A percentile compares a stretch with the other conserved stretches of the same genome.
Evolutionary conservation across 176 grass and related monocot species (phyloP).

Genomic region (Eleusine indica): DNA sequence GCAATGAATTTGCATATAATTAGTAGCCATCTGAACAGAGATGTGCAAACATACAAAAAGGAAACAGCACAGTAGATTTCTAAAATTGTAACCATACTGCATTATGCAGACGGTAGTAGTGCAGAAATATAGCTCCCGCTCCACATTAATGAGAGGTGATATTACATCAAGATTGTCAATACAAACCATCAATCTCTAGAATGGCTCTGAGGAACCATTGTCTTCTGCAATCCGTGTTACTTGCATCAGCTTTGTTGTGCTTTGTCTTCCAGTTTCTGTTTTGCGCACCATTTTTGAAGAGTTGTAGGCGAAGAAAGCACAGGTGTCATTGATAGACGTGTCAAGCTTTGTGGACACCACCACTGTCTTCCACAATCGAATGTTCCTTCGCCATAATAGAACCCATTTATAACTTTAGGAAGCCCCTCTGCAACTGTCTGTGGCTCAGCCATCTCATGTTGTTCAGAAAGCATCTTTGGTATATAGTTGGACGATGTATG

Average conservation of each 20-base stretch:
- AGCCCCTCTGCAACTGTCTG: neutral
- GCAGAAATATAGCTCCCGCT: neutral
- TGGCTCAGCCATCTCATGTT: slow-evolving; percentile 8
- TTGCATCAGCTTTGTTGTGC: too few relatives aligned
- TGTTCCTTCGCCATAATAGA: neutral
- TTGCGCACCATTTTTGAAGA: slow-evolving; percentile 17
- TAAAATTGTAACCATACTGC: neutral
- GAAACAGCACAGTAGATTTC: neutral
- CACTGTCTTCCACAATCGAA: neutral
- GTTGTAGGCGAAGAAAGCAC: slow-evolving; percentile 29
- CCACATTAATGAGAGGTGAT: neutral
- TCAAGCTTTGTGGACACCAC: slow-evolving; percentile 31
- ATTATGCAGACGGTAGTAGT: neutral
- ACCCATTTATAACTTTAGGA: slow-evolving; percentile 7
- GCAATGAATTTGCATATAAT: too few relatives aligned
- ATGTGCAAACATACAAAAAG: neutral
- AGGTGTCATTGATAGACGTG: slow-evolving; percentile 15
- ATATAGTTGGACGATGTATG: neutral
- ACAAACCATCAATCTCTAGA: neutral
- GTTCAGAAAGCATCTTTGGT: slow-evolving; percentile 39
- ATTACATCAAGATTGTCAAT: neutral
- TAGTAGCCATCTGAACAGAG: too few relatives aligned
- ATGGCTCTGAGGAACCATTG: neutral
- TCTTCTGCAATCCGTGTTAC: too few relatives aligned
- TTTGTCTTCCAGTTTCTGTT: neutral